Base-by-base conservation (phyloP, 345 rosid species). In the Arabidopsis arenosa region DNA sequence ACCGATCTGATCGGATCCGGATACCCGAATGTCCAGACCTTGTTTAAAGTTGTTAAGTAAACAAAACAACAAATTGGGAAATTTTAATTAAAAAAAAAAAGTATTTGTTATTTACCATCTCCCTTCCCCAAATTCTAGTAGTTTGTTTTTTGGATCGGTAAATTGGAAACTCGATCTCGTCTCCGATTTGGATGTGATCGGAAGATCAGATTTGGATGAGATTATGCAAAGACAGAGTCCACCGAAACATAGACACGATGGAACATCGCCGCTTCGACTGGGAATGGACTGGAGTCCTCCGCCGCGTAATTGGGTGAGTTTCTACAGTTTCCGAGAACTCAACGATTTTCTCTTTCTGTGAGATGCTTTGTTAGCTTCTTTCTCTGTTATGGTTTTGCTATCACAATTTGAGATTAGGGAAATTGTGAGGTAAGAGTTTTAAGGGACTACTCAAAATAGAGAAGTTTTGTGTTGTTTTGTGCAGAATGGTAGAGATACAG, bases 201-300 rank as follows among this genome's bases (percentile, higher is more conserved):
- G 79, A 56, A 21, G 55, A 40, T 66, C 62, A 30, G 28, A 56
- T 54, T 63, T 12, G 69, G 64, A 13, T 4, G 15, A 13, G 62
- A 84, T 35, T 83, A 86, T 90, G 92, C 90, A 85, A 83, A 85
- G 92, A 78, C 88, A 84, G 84, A 90, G 89, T 83, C 96, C 97
- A 9, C 96, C 97, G 18, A 92, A 90, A 86, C 95, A 92, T 73
- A 83, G 95, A 67, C 98, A 94, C 80, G 97, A 94, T 45, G 98
- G 98, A 74, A 79, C 97, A 67, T 92, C 98, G 82, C 98, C 98
- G 74, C 87, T 94, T 84, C 98, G 97, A 9, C 68, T 94, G 75
- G 98, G 98, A 44, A 90, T 94, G 96, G 98, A 94, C 81, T 92
- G 98, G 98, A 91, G 98, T 40, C 93, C 92, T 60, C 92, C 97